Base-by-base conservation (phyloP, 2,329 filamentous ascomycete species). In the Aschersonia sp. region DNA sequence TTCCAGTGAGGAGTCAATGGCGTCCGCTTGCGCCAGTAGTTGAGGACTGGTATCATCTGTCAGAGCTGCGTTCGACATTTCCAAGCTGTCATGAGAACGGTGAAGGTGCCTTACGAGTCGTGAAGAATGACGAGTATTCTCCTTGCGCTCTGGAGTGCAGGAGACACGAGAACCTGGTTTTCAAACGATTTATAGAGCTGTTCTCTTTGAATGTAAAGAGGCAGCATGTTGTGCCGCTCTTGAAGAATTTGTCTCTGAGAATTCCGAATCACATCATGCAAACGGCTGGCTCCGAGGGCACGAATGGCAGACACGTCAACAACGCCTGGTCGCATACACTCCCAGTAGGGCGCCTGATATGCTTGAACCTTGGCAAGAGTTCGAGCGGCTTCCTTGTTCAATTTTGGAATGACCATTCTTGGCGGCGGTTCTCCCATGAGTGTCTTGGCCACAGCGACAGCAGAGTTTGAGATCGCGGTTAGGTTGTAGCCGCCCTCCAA, bases 401-500 rank as follows among this genome's bases (percentile, higher is more conserved):
- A 69, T 49, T 71, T 71, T 6, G 76, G 71, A 2, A 81, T 62
- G 11, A 66, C 61, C 62, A 82, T 74, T 56, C 72, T 68, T 42
- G 76, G 75, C 3, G 92, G 92, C 9, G 90, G 87, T 58, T 98
- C 89, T 29, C 92, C 88, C 88, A 98, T 97, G 43, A 98, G 72
- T 1, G 90, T 96, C 50, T 81, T 81, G 1, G 87, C 92, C 1
- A 98, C 92, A 3, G 90, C 87, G 5, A 96, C 74, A 1, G 92
- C 89, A 5, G 92, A 97, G 49, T 85, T 81, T 0, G 92, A 94
- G 50, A 98, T 98, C 0, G 92, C 92, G 44, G 80, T 72, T 30
- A 98, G 78, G 57, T 97, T 97, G 65, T 98, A 98, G 7, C 92
- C 92, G 29, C 92, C 92, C 67, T 98, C 92, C 2, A 98, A 73